phyloP scores from a whole-genome alignment of 495 filamentous ascomycete genomes.

The Podospora pseudocomata region DNA sequence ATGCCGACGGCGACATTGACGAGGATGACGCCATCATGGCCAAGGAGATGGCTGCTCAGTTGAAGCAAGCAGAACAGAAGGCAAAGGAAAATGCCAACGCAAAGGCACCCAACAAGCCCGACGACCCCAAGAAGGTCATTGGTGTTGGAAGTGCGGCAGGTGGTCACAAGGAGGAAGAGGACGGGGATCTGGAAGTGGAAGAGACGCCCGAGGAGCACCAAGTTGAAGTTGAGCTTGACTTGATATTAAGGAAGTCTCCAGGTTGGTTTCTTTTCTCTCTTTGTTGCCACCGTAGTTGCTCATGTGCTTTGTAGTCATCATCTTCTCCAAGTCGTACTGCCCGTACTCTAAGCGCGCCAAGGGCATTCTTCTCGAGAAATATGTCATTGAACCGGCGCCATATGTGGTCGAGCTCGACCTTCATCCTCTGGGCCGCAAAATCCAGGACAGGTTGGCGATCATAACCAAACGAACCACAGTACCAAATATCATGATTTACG shows the following conservation, averaged over 20 bases:
- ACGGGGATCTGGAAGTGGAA: slow-evolving; percentile 38
- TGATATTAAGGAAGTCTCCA: slow-evolving; percentile 75
- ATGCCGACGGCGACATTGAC: slow-evolving; percentile 44
- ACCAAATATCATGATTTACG: slow-evolving; percentile 85
- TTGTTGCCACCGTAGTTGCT: slow-evolving; percentile 17
- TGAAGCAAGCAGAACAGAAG: slow-evolving; percentile 50
- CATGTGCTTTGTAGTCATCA: slow-evolving; percentile 61
- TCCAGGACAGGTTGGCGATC: slow-evolving; percentile 66
- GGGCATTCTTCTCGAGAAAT: slow-evolving; percentile 71
- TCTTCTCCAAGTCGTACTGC: slow-evolving; percentile 95
- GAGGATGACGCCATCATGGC: slow-evolving; percentile 42
- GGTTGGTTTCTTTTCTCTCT: slow-evolving; percentile 50
- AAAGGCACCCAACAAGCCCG: slow-evolving; percentile 53
- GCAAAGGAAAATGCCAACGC: slow-evolving; percentile 54
- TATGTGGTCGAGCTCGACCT: slow-evolving; percentile 88
- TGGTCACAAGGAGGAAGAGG: slow-evolving; percentile 43
- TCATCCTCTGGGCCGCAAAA: slow-evolving; percentile 64
- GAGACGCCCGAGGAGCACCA: slow-evolving; percentile 56
- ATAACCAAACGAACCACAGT: slow-evolving; percentile 81
- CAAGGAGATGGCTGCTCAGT: slow-evolving; percentile 42
- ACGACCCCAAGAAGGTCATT: slow-evolving; percentile 43
- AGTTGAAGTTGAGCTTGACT: slow-evolving; percentile 61
- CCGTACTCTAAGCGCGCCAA: slow-evolving; percentile 81
- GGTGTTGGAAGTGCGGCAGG: slow-evolving; percentile 58
- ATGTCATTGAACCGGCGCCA: slow-evolving; percentile 75